Evolutionary conservation across 371 early-diverging fungal genomes (phyloP).

Genomic region (Mortierella sp.): DNA sequence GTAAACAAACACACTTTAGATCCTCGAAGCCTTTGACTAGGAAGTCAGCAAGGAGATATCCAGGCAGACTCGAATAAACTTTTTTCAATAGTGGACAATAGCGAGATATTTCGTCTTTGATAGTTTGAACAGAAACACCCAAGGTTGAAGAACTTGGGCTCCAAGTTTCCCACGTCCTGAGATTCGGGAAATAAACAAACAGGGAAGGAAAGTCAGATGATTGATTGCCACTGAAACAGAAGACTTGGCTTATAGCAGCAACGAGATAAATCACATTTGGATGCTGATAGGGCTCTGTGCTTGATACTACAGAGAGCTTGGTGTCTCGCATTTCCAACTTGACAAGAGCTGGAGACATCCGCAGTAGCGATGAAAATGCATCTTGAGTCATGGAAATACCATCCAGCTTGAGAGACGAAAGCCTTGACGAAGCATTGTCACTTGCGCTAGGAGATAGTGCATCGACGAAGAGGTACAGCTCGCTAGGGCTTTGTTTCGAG

Average conservation of each 20-base stretch:
- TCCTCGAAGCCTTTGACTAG: background rate
- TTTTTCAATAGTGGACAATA: background rate
- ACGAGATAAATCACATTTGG: background rate
- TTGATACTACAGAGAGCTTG: background rate
- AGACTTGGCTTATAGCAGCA: background rate
- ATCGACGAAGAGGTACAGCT: too few relatives aligned
- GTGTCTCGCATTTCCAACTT: background rate
- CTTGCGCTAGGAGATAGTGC: too few relatives aligned
- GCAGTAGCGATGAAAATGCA: background rate
- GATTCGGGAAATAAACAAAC: slow-evolving; percentile 16
- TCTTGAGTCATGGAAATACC: background rate
- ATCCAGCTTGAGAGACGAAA: background rate
- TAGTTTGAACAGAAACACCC: background rate
- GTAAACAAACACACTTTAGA: background rate
- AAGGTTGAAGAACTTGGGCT: background rate
- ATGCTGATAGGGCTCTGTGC: background rate
- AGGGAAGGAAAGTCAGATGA: background rate
- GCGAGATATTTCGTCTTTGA: background rate
- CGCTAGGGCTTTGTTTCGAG: too few relatives aligned
- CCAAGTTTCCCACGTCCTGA: background rate
- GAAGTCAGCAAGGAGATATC: background rate
- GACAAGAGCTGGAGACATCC: background rate
- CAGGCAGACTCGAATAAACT: background rate
- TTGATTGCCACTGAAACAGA: background rate
- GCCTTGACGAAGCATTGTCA: background rate